Evolutionary conservation across 2,329 filamentous ascomycete genomes (phyloP), one percentile per base, ranked within the genome.

Genomic region (Aureobasidium sp.): DNA sequence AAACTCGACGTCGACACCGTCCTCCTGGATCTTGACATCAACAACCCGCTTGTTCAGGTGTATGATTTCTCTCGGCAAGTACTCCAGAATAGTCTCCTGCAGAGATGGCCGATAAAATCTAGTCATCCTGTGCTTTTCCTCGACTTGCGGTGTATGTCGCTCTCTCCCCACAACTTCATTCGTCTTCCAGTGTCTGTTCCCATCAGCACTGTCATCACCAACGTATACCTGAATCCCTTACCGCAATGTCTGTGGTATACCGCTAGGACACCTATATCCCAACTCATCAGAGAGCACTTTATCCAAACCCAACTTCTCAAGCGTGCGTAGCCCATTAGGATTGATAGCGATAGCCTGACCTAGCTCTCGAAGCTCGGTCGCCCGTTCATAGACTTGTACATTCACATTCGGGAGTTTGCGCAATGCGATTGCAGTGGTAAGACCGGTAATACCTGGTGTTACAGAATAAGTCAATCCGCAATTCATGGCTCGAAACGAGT

Each of bases 301-400:
- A 1, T 70, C 42, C 12, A 77, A 65, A 17, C 73, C 74, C 17
- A 76, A 63, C 59, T 66, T 67, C 56, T 76, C 68, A 17, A 77
- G 67, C 12, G 73, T 72, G 55, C 69, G 67, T 55, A 76, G 67
- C 3, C 74, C 74, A 68, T 76, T 77, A 2, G 75, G 74, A 0
- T 73, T 72, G 12, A 77, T 62, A 6, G 72, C 73, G 22, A 76
- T 75, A 34, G 71, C 73, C 5, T 74, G 74, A 11, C 75, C 74
- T 14, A 76, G 72, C 62, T 76, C 75, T 56, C 68, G 69, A 36
- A 77, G 64, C 63, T 71, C 64, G 1, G 64, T 67, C 2, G 74
- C 73, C 56, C 70, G 68, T 55, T 76, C 75, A 53, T 73, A 77
- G 15, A 77, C 64, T 48, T 69, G 68, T 9, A 74, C 70, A 53